Percentiles rank a stretch among this genome's conserved stretches.
Conservation (phyloP, 352 stramenopile genomes). For the Phytophthora uliginosa region DNA sequence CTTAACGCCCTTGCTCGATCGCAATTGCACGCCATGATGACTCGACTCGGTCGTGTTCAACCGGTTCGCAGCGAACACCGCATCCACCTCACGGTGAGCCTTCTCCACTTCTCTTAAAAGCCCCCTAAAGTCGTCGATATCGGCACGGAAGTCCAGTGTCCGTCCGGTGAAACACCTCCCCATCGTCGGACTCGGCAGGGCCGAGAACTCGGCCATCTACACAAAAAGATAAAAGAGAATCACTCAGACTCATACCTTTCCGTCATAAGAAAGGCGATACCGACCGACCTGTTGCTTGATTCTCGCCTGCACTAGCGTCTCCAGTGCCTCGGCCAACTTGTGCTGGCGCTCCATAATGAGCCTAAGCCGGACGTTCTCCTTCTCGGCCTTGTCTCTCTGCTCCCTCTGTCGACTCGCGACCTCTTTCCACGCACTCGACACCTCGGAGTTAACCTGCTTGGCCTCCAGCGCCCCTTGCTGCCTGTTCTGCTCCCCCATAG, state of each 20-base stretch:
- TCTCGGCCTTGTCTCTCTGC: conserved; percentile 42
- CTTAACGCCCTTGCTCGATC: conserved; percentile 27
- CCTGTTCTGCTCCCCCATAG: not conserved
- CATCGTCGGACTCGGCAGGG: conserved; percentile 24
- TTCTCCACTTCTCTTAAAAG: conserved; percentile 28
- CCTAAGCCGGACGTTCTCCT: conserved; percentile 46
- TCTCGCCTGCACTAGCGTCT: conserved; percentile 39
- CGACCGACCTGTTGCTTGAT: conserved; percentile 32
- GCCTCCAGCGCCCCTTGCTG: conserved; percentile 12
- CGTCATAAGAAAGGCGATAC: not conserved
- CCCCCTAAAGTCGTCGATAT: conserved; percentile 31
- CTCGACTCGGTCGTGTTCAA: conserved; percentile 37
- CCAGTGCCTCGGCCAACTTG: conserved; percentile 41
- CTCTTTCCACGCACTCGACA: conserved; percentile 40
- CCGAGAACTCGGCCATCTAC: conserved; percentile 35
- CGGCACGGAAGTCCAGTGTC: conserved; percentile 29
- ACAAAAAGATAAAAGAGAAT: not conserved
- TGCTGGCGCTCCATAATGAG: conserved; percentile 44
- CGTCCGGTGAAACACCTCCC: conserved; percentile 24
- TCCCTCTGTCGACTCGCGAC: conserved; percentile 35
- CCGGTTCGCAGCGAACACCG: conserved; percentile 40
- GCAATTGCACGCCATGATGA: conserved; percentile 39
- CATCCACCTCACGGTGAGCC: conserved; percentile 30
- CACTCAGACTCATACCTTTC: conserved; percentile 2
- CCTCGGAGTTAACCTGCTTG: conserved; percentile 6